Base-by-base conservation (phyloP, 495 filamentous ascomycete species). In the Podospora appendiculata region DNA sequence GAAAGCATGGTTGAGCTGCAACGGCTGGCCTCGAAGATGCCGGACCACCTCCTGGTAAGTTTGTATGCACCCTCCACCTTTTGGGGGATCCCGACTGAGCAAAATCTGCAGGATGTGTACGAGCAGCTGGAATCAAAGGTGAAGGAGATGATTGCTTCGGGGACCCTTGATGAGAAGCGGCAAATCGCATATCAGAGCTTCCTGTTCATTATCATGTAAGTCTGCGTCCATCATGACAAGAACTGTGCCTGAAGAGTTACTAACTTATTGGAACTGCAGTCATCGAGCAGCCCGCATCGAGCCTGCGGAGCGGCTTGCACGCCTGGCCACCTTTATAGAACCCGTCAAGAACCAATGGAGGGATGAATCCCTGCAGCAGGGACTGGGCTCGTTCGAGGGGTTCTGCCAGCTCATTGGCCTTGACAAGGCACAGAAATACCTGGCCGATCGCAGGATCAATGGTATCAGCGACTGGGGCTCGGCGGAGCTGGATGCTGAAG, bases 191-290 rank as follows among this genome's bases (percentile, higher is more conserved):
- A 89, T 73, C 79, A 85, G 73, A 81, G 84, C 59, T 81, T 95
- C 66, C 73, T 99, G 4, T 90, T 97, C 54, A 94, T 93, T 11
- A 95, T 99, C 57, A 84, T 92, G 87, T 87, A 77, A 65, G 69
- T 48, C 19, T 7, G 32, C n/a, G 13, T 47, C 11, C 18, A 11
- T 42, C 4, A 17, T 10, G n/a, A 11, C 17, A 12, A 44, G 25
- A 19, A 5, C 25, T 2, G 25, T 25, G 25, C 32, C 7, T 34
- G 52, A 41, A 52, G 32, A 8, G 17, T 12, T 17, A 3, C 17
- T 38, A 8, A 42, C 41, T 42, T 14, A 10, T 13, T 10, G 16
- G 2, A 25, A 25, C 43, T 17, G 1, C 54, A 86, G 82, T 48
- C 93, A 96, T 70, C 90, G 93, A 32, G 82, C 88, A 38, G 84